Conservation (phyloP, 208 protist genomes). For the Acanthamoeba pearcei region DNA sequence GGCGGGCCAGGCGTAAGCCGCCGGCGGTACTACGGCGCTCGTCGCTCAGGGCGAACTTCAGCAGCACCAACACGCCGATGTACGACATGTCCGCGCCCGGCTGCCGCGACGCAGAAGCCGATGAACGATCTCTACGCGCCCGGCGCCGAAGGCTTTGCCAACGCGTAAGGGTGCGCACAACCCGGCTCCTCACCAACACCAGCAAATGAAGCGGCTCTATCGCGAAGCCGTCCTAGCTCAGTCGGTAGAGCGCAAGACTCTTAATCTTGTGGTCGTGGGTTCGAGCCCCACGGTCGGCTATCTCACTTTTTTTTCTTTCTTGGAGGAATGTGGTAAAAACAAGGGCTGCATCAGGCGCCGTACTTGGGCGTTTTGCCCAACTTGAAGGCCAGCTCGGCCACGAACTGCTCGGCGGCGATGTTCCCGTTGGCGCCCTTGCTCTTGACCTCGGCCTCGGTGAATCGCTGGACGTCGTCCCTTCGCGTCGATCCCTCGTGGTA, state of each 20-base stretch:
- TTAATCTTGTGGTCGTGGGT: no score
- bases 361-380: conserved; percentile 57
- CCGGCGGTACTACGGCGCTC: neutral
- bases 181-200: no score
- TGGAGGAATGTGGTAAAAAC: no score
- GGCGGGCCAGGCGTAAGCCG: neutral
- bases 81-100: neutral
- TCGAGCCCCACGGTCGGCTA: no score
- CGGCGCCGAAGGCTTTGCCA: neutral
- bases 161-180: neutral
- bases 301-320: no score
- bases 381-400: conserved; percentile 60
- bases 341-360: conserved; percentile 8
- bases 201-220: no score
- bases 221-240: no score
- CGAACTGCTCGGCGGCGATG: conserved; percentile 20
- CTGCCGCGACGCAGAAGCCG: neutral
- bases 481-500: conserved; percentile 38
- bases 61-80: neutral
- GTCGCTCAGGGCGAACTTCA: neutral
- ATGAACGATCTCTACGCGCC: neutral
- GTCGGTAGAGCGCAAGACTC: no score
- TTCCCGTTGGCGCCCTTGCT: neutral
- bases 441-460: neutral
- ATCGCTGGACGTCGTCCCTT: conserved; percentile 4